A percentile compares a stretch with the other conserved stretches of the same genome.
Conservation (phyloP, 2,329 filamentous ascomycete genomes). For the Claviceps purpurea region DNA sequence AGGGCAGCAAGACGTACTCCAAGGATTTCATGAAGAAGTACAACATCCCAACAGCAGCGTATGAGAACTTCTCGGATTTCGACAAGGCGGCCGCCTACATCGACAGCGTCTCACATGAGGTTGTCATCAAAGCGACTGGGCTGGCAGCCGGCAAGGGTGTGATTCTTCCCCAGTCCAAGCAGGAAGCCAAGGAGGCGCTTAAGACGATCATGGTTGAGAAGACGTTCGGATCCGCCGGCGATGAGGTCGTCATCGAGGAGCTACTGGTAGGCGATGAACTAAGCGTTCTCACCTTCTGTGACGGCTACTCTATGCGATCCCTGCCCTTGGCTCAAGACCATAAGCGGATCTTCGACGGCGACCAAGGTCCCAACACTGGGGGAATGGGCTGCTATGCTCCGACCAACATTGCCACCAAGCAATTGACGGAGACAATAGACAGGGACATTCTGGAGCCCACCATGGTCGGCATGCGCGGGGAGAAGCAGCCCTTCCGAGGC, state of each 20-base stretch:
- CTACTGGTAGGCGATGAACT: constrained; percentile 84
- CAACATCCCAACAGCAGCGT: constrained; percentile 79
- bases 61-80: constrained; percentile 77
- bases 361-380: constrained; percentile 84
- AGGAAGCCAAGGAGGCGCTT: constrained; percentile 70
- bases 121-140: constrained; percentile 90
- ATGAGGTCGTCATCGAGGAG: constrained; percentile 92
- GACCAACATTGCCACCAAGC: constrained; percentile 62
- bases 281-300: constrained; percentile 80
- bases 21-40: constrained; percentile 96
- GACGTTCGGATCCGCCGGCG: constrained; percentile 75
- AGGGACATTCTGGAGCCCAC: constrained; percentile 74
- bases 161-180: constrained; percentile 68
- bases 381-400: constrained; percentile 97
- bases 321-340: constrained; percentile 91
- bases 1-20: constrained; percentile 92
- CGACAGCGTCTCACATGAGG: constrained; percentile 52
- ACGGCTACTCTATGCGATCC: constrained; percentile 71
- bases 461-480: constrained; percentile 72
- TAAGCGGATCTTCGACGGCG: constrained; percentile 85
- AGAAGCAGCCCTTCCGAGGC: constrained; percentile 60
- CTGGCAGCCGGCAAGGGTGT: constrained; percentile 93
- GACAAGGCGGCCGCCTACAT: constrained; percentile 62
- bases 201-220: constrained; percentile 82
- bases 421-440: constrained; percentile 67